Evolutionary conservation across 805 yeast genomes (phyloP).

Genomic region (Saturnispora halmiae): DNA sequence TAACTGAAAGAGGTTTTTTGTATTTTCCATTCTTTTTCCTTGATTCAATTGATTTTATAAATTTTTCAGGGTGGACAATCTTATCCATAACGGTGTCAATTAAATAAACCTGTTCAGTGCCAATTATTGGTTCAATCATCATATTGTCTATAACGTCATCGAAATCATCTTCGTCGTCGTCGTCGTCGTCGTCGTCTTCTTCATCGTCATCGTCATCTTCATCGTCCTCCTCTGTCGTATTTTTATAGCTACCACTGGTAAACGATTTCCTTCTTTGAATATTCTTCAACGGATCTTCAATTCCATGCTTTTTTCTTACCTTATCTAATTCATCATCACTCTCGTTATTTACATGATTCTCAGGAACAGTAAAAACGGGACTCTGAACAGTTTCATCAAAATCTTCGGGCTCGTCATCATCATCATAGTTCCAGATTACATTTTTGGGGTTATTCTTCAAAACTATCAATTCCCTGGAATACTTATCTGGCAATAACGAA

Average conservation of each 20-base stretch:
- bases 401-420: slow-evolving; percentile 23
- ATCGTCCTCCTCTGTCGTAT: slow-evolving; percentile 8
- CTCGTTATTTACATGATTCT: slow-evolving; percentile 7
- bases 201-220: slow-evolving; percentile 11
- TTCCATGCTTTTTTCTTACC: slow-evolving; percentile 7
- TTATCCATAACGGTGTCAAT: slow-evolving; percentile 40
- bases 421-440: slow-evolving; percentile 33
- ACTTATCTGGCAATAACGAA: slow-evolving; percentile 31
- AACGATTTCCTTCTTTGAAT: slow-evolving; percentile 7
- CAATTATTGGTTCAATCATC: slow-evolving; percentile 40
- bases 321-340: slow-evolving; percentile 12
- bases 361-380: slow-evolving; percentile 1
- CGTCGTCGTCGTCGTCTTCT: slow-evolving; percentile 23
- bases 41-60: slow-evolving; percentile 22
- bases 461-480: slow-evolving; percentile 27
- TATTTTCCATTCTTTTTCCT: slow-evolving; percentile 18
- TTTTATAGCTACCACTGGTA: neutral
- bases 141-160: slow-evolving; percentile 33
- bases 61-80: slow-evolving; percentile 35
- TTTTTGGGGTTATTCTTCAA: slow-evolving; percentile 31
- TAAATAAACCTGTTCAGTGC: slow-evolving; percentile 38
- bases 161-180: slow-evolving; percentile 27
- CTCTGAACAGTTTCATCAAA: slow-evolving; percentile 5
- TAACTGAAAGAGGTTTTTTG: slow-evolving; percentile 32
- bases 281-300: slow-evolving; percentile 6